Percentiles rank a stretch among this genome's conserved stretches.
phyloP scores from a whole-genome alignment of 2,329 filamentous ascomycete species.

The Penicillium crustosum region DNA sequence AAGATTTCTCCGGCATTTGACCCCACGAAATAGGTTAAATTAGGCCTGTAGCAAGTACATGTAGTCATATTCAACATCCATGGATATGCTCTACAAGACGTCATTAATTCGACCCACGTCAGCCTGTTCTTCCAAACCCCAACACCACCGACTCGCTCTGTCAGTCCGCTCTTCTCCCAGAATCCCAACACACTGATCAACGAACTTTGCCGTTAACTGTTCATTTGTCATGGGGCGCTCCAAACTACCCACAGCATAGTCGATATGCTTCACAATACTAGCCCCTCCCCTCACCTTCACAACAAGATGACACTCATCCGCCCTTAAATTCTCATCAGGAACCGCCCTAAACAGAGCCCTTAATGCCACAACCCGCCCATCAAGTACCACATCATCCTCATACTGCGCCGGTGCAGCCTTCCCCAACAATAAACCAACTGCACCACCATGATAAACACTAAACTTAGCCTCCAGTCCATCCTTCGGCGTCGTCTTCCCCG shows the following conservation, averaged over 20 bases:
- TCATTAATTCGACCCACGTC: conserved; percentile 2
- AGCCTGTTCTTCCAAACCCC: conserved; percentile 28
- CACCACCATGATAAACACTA: conserved; percentile 56
- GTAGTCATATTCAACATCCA: background rate
- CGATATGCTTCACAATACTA: conserved; percentile 46
- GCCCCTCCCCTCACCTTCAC: conserved; percentile 37
- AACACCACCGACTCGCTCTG: conserved; percentile 35
- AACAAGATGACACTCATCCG: conserved; percentile 46
- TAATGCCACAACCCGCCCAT: conserved; percentile 42
- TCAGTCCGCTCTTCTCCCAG: conserved; percentile 41
- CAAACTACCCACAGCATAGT: conserved; percentile 53
- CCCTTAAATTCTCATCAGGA: conserved; percentile 41
- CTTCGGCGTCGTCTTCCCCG: conserved; percentile 51
- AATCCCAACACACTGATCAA: conserved; percentile 48
- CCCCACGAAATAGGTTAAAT: background rate
- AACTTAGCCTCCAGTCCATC: conserved; percentile 57
- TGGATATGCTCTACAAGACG: background rate
- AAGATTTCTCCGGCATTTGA: background rate
- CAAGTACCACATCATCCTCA: conserved; percentile 49
- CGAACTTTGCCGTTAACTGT: conserved; percentile 51
- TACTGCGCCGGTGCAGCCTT: conserved; percentile 55
- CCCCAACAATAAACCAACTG: conserved; percentile 52
- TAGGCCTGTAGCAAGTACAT: background rate
- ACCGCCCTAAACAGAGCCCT: conserved; percentile 50
- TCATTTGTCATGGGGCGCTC: conserved; percentile 50